Evolutionary conservation across 129 eudicot species (phyloP).

Genomic region (Ambrosia trifida): DNA sequence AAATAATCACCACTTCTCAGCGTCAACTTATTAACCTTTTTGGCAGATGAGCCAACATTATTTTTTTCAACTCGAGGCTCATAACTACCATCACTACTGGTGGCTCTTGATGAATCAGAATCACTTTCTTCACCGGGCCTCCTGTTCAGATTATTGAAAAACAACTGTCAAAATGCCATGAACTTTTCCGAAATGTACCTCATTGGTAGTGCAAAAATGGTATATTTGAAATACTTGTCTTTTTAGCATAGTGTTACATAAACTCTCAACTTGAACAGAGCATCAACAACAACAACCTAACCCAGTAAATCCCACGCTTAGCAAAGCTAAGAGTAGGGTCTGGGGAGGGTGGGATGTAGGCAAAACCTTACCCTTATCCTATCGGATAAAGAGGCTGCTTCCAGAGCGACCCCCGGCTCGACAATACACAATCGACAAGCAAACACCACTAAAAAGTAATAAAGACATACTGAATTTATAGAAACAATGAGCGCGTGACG

Average conservation of each 20-base stretch:
- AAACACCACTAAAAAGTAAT: too few species aligned
- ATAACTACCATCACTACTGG: slow-evolving; percentile 68
- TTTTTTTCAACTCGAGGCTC: slow-evolving; percentile 47
- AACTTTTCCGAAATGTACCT: not conserved
- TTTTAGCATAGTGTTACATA: not conserved
- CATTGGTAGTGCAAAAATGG: not conserved
- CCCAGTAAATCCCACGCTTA: too few species aligned
- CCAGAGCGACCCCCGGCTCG: too few species aligned
- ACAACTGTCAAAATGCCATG: not conserved
- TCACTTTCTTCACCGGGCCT: slow-evolving; percentile 85
- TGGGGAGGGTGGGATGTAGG: too few species aligned
- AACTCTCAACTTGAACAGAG: not conserved
- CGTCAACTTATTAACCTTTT: slow-evolving; percentile 37
- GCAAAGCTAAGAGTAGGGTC: too few species aligned
- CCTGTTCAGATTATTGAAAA: slow-evolving; percentile 35
- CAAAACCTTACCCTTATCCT: too few species aligned
- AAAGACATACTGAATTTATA: too few species aligned
- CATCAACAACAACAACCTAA: too few species aligned
- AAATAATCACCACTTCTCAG: slow-evolving; percentile 31
- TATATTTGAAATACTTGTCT: not conserved
- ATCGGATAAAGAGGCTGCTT: too few species aligned
- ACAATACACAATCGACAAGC: too few species aligned
- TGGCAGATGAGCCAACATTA: slow-evolving; percentile 25
- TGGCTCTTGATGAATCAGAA: slow-evolving; percentile 72
- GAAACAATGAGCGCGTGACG: too few species aligned